Evolutionary conservation across 2,329 filamentous ascomycete species (phyloP), one percentile per base, ranked within the genome.

Genomic region (Byssothecium circinans): DNA sequence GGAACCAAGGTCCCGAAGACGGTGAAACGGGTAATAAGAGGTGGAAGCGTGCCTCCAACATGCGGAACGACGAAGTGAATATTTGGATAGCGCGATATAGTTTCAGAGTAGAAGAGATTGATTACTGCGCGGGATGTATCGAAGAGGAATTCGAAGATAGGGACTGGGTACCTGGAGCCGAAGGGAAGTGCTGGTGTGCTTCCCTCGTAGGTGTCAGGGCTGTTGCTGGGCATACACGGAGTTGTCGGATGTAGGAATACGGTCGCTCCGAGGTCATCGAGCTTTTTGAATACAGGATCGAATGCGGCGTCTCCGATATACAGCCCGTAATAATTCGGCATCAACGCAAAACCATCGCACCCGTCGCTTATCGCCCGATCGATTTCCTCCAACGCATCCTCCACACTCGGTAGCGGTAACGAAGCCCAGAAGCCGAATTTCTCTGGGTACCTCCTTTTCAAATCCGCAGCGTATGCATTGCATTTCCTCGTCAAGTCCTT

Each of bases 221-320:
- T 41, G n/a, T n/a, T 61, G 45, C 39, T 60, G 60, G 60, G 63
- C 2, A 72, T 74, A 47, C 71, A 76, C 0, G 75, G 76, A n/a
- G 69, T 78, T 0, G 78, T 81, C 0, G 79, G 80, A 45, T 83
- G 81, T 37, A 82, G 75, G 58, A 83, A 82, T 1, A 81, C 68
- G 1, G 71, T 75, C 0, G 76, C 76, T 3, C 75, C 68, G 1
- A 76, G 60, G 2, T 62, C 54, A 44, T 81, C 75, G 20, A 83
- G 60, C 29, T 73, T 75, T 2, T 74, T 68, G 51, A 79, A 82
- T 11, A 83, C 67, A 0, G 68, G 62, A 18, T 75, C 72, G 22
- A 82, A 70, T 1, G 52, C 55, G 0, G 64, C 49, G 49, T 79
- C 74, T 3, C 81, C 81, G 0, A 81, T 61, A 55, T 83, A 83